Conservation (phyloP, 306 rosid species). For the Inga oerstediana region DNA sequence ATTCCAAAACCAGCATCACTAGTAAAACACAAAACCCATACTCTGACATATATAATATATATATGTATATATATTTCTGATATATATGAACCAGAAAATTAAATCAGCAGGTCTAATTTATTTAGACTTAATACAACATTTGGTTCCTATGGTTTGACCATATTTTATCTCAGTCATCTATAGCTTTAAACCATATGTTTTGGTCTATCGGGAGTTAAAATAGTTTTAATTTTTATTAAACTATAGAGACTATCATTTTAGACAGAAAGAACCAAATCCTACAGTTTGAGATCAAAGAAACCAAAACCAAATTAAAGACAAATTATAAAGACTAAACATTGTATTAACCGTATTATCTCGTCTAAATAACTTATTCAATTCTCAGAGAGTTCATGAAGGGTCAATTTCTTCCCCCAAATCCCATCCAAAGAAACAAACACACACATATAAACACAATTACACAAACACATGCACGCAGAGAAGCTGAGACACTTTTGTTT, state of each 20-base stretch:
- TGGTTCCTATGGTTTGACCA: too few species aligned
- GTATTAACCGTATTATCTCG: neutral
- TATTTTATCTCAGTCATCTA: too few species aligned
- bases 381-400: conserved; percentile 47
- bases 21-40: conserved; percentile 31
- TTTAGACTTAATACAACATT: neutral
- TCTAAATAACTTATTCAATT: neutral
- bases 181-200: too few species aligned
- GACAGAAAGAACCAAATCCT: too few species aligned
- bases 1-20: conserved; percentile 43
- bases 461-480: neutral
- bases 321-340: too few species aligned
- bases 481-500: conserved; percentile 39
- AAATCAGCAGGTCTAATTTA: neutral
- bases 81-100: conserved; percentile 16
- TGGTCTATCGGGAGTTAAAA: too few species aligned
- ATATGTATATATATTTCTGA: conserved; percentile 6
- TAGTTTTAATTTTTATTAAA: too few species aligned
- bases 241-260: too few species aligned
- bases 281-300: too few species aligned
- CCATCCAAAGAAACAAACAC: conserved; percentile 29
- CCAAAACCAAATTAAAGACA: too few species aligned
- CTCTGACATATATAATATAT: neutral
- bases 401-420: conserved; percentile 45
- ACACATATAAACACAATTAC: neutral